Base-by-base conservation (phyloP, 805 yeast species). In the Ogataea trehaloabstinens region DNA sequence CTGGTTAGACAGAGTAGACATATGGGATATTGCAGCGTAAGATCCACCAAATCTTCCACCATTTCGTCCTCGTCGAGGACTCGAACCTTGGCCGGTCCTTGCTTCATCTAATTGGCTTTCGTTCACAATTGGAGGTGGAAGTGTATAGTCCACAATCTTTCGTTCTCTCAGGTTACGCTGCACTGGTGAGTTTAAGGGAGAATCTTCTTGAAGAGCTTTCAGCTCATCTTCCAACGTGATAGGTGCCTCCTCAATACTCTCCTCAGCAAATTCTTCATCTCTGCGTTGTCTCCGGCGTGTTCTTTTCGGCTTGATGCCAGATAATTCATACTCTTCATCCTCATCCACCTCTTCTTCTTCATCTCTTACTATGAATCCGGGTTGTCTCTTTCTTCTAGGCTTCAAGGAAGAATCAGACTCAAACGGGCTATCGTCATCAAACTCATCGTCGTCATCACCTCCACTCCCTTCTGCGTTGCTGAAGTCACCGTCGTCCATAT, bases 91-190 rank as follows among this genome's bases (percentile, higher is more conserved):
- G 7, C 45, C 31, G 8, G 21, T 33, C 16, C 19, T 24, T 4
- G 41, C 28, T 32, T 36, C 49, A 18, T 42, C 64, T 24, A 52
- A 45, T 49, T 65, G 73, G 28, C 49, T 48, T 35, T 73, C 78
- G 38, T 63, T 64, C 17, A 70, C 49, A 3, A 86, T 67, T 4
- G 95, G 95, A 1, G 96, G 96, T 0, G 95, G 91, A 7, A 89
- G 69, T 11, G 82, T 75, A 58, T 89, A 89, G 55, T 89, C 84
- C 8, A 90, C 80, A 19, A 80, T 80, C 40, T 89, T 78, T 45
- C 89, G 61, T 45, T 80, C 82, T 37, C 90, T 71, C 17, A 82
- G 60, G 49, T 80, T 68, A 37, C 77, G 68, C 34, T 71, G 74
- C 17, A 61, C 64, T 4, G 72, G 65, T 4, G 76, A 68, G 19